Conservation (phyloP, 2,329 filamentous ascomycete species). For the Scleromitrula shiraiana region DNA sequence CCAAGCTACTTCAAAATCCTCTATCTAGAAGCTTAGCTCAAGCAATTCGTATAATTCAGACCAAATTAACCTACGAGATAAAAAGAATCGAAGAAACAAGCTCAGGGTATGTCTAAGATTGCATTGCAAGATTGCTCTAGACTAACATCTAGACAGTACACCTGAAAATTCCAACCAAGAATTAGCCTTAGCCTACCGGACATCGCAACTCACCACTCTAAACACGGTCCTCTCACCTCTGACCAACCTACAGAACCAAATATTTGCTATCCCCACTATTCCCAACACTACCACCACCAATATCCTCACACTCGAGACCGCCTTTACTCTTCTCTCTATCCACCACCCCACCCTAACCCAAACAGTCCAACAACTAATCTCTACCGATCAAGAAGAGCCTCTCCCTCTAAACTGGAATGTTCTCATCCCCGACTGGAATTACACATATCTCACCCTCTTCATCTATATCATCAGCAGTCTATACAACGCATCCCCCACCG, state of each 20-base stretch:
- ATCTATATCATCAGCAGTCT: conserved; percentile 15
- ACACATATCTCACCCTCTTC: conserved; percentile 23
- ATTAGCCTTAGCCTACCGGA: conserved; percentile 20
- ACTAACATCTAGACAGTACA: conserved; percentile 11
- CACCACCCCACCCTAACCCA: conserved; percentile 11
- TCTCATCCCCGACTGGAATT: conserved; percentile 21
- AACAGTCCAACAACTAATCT: conserved; percentile 13
- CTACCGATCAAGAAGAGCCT: conserved; percentile 22
- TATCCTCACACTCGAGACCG: conserved; percentile 26
- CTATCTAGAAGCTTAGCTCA: conserved; percentile 16
- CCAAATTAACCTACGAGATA: conserved; percentile 19
- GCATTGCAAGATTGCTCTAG: not conserved
- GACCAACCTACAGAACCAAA: not conserved
- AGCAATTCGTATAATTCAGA: conserved; percentile 12
- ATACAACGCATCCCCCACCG: not conserved
- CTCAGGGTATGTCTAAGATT: conserved; percentile 7
- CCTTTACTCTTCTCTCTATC: conserved; percentile 16
- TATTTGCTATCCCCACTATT: not conserved
- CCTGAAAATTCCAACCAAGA: conserved; percentile 21
- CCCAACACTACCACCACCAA: not conserved
- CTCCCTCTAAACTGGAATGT: conserved; percentile 21
- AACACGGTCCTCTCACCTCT: conserved; percentile 9
- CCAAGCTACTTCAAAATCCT: conserved; percentile 9
- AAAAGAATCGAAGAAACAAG: conserved; percentile 9
- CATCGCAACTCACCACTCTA: conserved; percentile 17